These are phyloP conservation scores for Onygenales sp. DNA, from an alignment of 2,329 filamentous ascomycete species.

Conservation along the genomic window DNA sequence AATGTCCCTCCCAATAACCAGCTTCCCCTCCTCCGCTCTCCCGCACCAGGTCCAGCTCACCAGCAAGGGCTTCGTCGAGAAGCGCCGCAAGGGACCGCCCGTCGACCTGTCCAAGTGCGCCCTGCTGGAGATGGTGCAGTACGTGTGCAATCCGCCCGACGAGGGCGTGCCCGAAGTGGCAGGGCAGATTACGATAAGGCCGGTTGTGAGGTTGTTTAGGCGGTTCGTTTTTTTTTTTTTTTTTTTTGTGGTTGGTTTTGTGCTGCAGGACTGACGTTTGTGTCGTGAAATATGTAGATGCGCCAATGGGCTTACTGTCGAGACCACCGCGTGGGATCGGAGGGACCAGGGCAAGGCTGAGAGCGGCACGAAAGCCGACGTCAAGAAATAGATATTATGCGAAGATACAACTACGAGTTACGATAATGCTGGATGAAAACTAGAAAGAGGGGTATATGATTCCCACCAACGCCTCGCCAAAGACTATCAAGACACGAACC, in stretches of 20 bases:
- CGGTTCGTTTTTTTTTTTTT: constrained; percentile 28
- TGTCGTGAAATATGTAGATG: constrained; percentile 22
- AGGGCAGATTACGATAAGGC: constrained; percentile 42
- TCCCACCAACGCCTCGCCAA: constrained; percentile 5
- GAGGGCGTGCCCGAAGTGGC: constrained; percentile 29
- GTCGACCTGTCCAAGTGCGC: constrained; percentile 46
- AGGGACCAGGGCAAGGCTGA: background rate
- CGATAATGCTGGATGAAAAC: background rate
- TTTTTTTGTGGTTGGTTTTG: constrained; percentile 6
- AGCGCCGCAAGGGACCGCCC: constrained; percentile 41
- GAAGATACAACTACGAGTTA: background rate
- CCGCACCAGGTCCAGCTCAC: constrained; percentile 40
- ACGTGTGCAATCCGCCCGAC: constrained; percentile 47
- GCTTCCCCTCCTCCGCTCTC: constrained; percentile 45
- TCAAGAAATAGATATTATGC: constrained; percentile 6
- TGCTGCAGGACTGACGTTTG: background rate
- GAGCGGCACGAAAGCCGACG: constrained; percentile 10
- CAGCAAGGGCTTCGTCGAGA: constrained; percentile 36
- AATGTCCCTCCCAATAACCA: constrained; percentile 49
- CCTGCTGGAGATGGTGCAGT: constrained; percentile 53
- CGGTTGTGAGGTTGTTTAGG: constrained; percentile 50
- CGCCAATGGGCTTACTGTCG: constrained; percentile 47
- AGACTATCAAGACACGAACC: constrained; percentile 12
- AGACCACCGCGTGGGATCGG: constrained; percentile 52
- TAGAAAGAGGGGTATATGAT: background rate